These are phyloP conservation scores for Calonectria henricotiae DNA, from an alignment of 2,329 filamentous ascomycete genomes.

Conservation along the genomic window DNA sequence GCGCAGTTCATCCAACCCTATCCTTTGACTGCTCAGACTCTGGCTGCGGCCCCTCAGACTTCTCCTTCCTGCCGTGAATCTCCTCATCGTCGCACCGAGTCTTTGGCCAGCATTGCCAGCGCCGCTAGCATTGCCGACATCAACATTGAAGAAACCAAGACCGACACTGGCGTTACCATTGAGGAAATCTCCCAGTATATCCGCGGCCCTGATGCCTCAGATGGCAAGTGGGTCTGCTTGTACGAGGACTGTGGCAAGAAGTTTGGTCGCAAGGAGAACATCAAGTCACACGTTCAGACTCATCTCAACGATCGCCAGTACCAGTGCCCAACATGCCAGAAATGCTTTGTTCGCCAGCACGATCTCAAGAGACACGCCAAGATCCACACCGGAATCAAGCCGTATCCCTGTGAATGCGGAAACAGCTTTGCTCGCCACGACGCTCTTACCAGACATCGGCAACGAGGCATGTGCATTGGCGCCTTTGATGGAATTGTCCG, in stretches of 20 bases:
- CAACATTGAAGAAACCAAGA: constrained; percentile 77
- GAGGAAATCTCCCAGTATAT: constrained; percentile 89
- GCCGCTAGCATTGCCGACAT: constrained; percentile 75
- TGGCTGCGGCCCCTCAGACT: constrained; percentile 42
- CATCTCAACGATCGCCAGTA: constrained; percentile 97
- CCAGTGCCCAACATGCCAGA: constrained; percentile 92
- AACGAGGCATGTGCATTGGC: constrained; percentile 96
- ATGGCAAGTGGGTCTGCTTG: constrained; percentile 86
- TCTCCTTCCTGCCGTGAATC: constrained; percentile 49
- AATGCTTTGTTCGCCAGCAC: constrained; percentile 97
- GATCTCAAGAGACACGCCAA: constrained; percentile 98
- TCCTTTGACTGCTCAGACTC: constrained; percentile 43
- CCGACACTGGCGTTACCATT: constrained; percentile 86
- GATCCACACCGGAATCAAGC: constrained; percentile 96
- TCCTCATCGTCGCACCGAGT: constrained; percentile 73
- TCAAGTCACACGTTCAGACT: constrained; percentile 98
- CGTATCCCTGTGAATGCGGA: constrained; percentile 94
- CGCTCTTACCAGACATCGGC: constrained; percentile 92
- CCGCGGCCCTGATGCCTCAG: constrained; percentile 78
- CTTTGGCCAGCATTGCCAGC: constrained; percentile 72
- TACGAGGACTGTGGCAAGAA: constrained; percentile 87
- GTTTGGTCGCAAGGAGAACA: constrained; percentile 98
- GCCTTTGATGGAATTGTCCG: constrained; percentile 86
- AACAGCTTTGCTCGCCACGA: constrained; percentile 97
- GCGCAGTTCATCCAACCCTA: constrained; percentile 59